Percentiles rank a stretch among this genome's conserved stretches.
phyloP scores from a whole-genome alignment of 2,329 filamentous ascomycete species.

The Canariomyces notabilis region DNA sequence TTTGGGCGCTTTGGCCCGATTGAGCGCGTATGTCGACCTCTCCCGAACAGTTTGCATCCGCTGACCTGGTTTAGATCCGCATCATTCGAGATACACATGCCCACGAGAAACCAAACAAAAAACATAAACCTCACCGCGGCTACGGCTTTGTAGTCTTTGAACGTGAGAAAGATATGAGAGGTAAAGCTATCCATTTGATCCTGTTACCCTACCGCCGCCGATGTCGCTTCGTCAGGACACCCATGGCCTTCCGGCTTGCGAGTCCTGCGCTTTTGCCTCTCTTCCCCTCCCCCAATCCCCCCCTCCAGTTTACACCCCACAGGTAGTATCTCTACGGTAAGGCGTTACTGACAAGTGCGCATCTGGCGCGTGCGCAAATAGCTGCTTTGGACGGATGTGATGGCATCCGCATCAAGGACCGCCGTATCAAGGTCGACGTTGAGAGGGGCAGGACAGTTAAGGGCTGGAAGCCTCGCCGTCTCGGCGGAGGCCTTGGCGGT shows the following conservation, averaged over 20 bases:
- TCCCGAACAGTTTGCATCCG: conserved; percentile 10
- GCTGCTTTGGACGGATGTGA: conserved; percentile 84
- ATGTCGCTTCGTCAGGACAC: conserved; percentile 39
- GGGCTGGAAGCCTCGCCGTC: conserved; percentile 85
- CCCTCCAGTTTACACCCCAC: too few species aligned
- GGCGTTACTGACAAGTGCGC: conserved; percentile 65
- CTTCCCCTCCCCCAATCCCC: conserved; percentile 21
- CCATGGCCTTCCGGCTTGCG: conserved; percentile 54
- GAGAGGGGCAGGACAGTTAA: conserved; percentile 92
- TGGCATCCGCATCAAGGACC: conserved; percentile 87
- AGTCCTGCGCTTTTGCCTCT: conserved; percentile 35
- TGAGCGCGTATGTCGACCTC: conserved; percentile 72
- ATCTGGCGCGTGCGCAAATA: conserved; percentile 57
- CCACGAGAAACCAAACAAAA: conserved; percentile 65
- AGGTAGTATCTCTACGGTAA: conserved; percentile 46
- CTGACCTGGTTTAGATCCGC: conserved; percentile 59
- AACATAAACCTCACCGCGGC: conserved; percentile 76
- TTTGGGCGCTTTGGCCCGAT: conserved; percentile 92
- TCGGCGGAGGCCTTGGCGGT: conserved; percentile 87
- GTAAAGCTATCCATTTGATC: conserved; percentile 57
- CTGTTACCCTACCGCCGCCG: conserved; percentile 14
- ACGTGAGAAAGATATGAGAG: conserved; percentile 98
- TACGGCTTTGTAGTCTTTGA: conserved; percentile 98
- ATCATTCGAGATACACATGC: conserved; percentile 75
- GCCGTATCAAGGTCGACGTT: conserved; percentile 89